Evolutionary conservation across 148 eudicot species (phyloP).

Genomic region (Bassia scoparia): DNA sequence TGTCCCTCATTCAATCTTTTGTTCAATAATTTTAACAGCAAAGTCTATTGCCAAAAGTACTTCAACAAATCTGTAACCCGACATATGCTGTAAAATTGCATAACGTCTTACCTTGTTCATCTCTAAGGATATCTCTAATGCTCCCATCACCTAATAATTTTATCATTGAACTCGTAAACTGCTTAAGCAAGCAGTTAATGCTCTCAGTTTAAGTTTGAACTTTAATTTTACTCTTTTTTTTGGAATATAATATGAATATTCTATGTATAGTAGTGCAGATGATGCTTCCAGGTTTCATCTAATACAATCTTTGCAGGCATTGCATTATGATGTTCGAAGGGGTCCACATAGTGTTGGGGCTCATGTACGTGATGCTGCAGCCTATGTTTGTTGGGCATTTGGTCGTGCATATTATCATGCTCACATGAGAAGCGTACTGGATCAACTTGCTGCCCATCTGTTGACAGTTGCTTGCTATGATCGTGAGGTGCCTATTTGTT

Average conservation of each 20-base stretch:
- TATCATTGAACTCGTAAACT: conserved; percentile 3
- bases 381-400: conserved; percentile 99
- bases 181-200: neutral
- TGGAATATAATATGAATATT: neutral
- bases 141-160: neutral
- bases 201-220: conserved; percentile 4
- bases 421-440: conserved; percentile 74
- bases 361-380: conserved; percentile 99
- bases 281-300: no score
- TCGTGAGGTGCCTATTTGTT: conserved; percentile 66
- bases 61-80: no score
- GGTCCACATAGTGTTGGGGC: conserved; percentile 99
- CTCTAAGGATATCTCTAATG: no score
- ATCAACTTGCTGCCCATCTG: conserved; percentile 89
- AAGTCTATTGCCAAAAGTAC: no score
- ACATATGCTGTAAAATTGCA: no score
- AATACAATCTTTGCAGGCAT: conserved; percentile 43
- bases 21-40: no score
- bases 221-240: neutral
- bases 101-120: no score
- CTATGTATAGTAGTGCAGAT: conserved; percentile 1
- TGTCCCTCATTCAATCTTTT: no score
- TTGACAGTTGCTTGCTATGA: conserved; percentile 91
- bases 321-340: conserved; percentile 90
- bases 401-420: conserved; percentile 87